Conservation (phyloP, 768 basidiomycete species). For the Russula sp. region DNA sequence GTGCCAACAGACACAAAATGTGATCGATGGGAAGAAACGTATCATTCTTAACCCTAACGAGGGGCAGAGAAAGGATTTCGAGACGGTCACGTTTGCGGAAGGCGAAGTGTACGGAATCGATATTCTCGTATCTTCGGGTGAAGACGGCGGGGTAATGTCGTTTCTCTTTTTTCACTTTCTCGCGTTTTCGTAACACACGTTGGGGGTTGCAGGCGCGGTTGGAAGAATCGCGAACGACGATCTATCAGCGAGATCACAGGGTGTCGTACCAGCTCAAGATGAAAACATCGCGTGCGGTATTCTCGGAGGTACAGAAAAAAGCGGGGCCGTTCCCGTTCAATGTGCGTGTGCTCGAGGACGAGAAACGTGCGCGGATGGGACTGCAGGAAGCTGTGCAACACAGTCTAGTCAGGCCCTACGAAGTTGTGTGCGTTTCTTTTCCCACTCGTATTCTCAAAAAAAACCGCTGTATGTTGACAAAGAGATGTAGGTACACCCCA, state of each 20-base stretch:
- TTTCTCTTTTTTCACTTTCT: not conserved
- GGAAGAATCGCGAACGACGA: slow-evolving; percentile 85
- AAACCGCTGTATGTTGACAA: not conserved
- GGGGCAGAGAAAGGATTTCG: slow-evolving; percentile 78
- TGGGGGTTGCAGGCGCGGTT: slow-evolving; percentile 58
- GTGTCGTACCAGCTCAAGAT: slow-evolving; percentile 95
- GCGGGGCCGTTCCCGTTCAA: slow-evolving; percentile 98
- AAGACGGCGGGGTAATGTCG: slow-evolving; percentile 79
- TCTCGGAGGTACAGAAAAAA: slow-evolving; percentile 97
- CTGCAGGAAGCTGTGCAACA: slow-evolving; percentile 95
- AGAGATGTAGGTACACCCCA: slow-evolving; percentile 61
- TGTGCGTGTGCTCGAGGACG: slow-evolving; percentile 88
- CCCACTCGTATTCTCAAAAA: not conserved
- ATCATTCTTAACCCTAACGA: slow-evolving; percentile 89
- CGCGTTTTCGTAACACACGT: not conserved
- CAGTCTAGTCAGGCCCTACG: slow-evolving; percentile 88
- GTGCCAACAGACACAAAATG: slow-evolving; percentile 89
- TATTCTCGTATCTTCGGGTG: slow-evolving; percentile 78
- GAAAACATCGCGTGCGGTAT: slow-evolving; percentile 95
- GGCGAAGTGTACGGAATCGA: slow-evolving; percentile 95
- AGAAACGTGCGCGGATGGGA: slow-evolving; percentile 93
- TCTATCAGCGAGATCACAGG: slow-evolving; percentile 83
- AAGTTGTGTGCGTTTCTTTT: slow-evolving; percentile 67
- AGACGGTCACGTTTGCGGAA: slow-evolving; percentile 81
- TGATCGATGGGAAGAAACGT: slow-evolving; percentile 94